A percentile compares a stretch with the other conserved stretches of the same genome.
Evolutionary conservation across 495 filamentous ascomycete genomes (phyloP).

Genomic region (Parathielavia appendiculata): DNA sequence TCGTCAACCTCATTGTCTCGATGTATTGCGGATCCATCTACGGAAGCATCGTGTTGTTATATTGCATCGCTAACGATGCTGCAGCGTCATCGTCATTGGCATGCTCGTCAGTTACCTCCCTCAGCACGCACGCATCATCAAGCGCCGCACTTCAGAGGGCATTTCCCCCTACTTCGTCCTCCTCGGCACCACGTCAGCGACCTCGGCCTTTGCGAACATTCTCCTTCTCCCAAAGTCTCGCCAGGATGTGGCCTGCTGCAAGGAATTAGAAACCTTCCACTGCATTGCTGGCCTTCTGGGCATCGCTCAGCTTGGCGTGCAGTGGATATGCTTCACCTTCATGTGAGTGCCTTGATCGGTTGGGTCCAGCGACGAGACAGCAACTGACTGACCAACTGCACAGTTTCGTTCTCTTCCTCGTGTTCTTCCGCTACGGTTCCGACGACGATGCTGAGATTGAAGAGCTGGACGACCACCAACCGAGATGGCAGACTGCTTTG

Average conservation of each 20-base stretch:
- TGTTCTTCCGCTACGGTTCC: conserved; percentile 70
- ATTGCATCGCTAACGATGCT: conserved; percentile 18
- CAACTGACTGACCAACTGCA: background rate
- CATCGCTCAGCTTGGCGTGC: conserved; percentile 80
- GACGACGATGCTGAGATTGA: conserved; percentile 42
- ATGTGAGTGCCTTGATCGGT: conserved; percentile 59
- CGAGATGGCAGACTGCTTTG: conserved; percentile 71
- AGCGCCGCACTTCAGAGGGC: conserved; percentile 82
- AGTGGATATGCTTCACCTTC: conserved; percentile 85
- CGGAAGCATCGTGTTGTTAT: too few species aligned
- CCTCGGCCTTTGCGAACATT: conserved; percentile 86
- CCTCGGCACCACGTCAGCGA: conserved; percentile 81
- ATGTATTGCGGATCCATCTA: conserved; percentile 40
- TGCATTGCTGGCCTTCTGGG: conserved; percentile 82
- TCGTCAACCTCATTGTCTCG: conserved; percentile 58
- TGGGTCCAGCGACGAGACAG: too few species aligned
- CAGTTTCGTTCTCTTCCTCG: conserved; percentile 78
- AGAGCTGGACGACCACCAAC: conserved; percentile 38
- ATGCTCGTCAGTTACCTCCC: conserved; percentile 92
- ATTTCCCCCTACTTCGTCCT: conserved; percentile 93
- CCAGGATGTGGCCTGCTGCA: conserved; percentile 78
- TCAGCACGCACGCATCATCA: conserved; percentile 87
- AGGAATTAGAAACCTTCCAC: conserved; percentile 68
- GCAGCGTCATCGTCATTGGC: conserved; percentile 78
- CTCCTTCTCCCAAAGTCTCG: conserved; percentile 71